phyloP scores from a whole-genome alignment of 1,284 basidiomycete genomes.

The Neolentinus lepideus region DNA sequence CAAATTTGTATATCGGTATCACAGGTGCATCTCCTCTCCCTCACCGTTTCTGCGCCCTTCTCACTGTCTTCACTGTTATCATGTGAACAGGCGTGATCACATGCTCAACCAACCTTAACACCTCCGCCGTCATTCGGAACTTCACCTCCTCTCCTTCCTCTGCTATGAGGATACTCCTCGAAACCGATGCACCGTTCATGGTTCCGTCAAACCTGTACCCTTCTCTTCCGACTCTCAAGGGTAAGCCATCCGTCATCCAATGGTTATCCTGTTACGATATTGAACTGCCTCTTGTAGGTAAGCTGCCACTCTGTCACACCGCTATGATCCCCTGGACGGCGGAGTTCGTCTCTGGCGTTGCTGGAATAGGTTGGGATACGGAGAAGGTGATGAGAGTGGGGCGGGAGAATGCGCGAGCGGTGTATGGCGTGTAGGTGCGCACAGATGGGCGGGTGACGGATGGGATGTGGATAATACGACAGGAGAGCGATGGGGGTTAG shows the following conservation, averaged over 20 bases:
- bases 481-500: too few species aligned
- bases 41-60: background rate
- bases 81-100: conserved; percentile 61
- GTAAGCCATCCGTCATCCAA: conserved; percentile 20
- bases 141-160: conserved; percentile 28
- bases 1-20: conserved; percentile 74
- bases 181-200: conserved; percentile 84
- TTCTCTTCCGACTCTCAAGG: conserved; percentile 44
- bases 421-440: conserved; percentile 61
- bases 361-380: conserved; percentile 44
- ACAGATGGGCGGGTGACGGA: too few species aligned
- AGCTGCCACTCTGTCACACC: conserved; percentile 65
- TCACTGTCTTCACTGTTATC: background rate
- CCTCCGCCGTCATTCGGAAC: conserved; percentile 47
- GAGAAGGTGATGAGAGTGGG: conserved; percentile 54
- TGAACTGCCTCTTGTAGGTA: conserved; percentile 38
- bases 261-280: too few species aligned
- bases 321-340: conserved; percentile 83
- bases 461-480: too few species aligned
- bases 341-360: conserved; percentile 54
- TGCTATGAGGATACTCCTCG: conserved; percentile 58
- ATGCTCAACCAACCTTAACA: conserved; percentile 65
- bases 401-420: conserved; percentile 51
- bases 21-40: conserved; percentile 40
- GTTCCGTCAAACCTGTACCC: conserved; percentile 65